These are phyloP conservation scores for Diaporthe sp. DNA, from an alignment of 2,329 filamentous ascomycete species.

Conservation along the genomic window DNA sequence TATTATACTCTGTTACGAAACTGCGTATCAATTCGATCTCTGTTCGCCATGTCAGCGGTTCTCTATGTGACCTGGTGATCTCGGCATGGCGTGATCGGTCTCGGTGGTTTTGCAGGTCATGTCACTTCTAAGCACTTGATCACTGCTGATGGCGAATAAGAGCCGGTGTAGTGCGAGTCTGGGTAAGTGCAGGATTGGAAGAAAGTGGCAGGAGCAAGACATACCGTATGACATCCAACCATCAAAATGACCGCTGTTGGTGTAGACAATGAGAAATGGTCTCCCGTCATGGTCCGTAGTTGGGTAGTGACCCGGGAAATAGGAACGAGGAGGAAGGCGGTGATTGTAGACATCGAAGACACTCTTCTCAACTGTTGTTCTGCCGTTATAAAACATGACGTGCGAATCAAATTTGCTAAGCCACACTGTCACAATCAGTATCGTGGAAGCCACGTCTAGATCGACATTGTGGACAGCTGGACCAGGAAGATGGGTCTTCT, in stretches of 20 bases:
- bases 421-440: background rate
- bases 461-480: background rate
- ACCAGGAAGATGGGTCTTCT: background rate
- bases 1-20: background rate
- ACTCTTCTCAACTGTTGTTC: rapidly evolving
- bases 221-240: background rate
- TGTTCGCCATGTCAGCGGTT: background rate
- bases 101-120: too few relatives aligned
- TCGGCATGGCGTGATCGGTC: too few relatives aligned
- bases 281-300: slow-evolving; percentile 8
- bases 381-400: rapidly evolving
- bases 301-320: background rate
- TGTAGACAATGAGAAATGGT: background rate
- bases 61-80: background rate
- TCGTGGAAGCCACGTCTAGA: background rate
- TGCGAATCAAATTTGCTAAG: background rate
- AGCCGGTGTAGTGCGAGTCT: too few relatives aligned
- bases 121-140: background rate
- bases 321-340: background rate
- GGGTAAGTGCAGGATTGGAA: background rate
- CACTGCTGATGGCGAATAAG: background rate
- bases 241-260: background rate
- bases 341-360: background rate
- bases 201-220: background rate
- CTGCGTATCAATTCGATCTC: slow-evolving; percentile 10